These are phyloP conservation scores for Coprinellus micaceus DNA, from an alignment of 768 basidiomycete genomes.

Conservation along the genomic window DNA sequence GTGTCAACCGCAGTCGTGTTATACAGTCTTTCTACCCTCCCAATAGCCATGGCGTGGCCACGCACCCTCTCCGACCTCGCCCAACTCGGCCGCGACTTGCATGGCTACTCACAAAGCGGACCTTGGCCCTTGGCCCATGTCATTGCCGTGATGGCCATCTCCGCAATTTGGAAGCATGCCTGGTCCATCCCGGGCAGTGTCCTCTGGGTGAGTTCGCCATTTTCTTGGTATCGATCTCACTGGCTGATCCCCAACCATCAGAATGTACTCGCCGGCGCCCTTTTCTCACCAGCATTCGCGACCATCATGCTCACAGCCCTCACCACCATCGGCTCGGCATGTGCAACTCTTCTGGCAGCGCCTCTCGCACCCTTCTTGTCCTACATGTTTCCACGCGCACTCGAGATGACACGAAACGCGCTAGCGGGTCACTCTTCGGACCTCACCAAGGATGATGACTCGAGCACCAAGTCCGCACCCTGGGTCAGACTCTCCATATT, in stretches of 20 bases:
- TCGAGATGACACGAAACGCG: conserved; percentile 80
- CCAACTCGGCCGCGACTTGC: conserved; percentile 69
- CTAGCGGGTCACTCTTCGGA: conserved; percentile 61
- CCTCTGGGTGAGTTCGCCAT: conserved; percentile 61
- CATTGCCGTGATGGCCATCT: conserved; percentile 74
- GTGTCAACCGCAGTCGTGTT: conserved; percentile 67
- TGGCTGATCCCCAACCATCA: conserved; percentile 26
- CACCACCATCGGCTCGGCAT: conserved; percentile 83
- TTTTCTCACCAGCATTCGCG: conserved; percentile 80
- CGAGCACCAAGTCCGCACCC: conserved; percentile 38
- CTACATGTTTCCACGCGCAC: conserved; percentile 76
- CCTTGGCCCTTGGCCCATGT: conserved; percentile 67
- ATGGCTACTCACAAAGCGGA: conserved; percentile 74
- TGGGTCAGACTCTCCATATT: conserved; percentile 90
- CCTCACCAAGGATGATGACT: conserved; percentile 31
- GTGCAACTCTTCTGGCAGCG: conserved; percentile 73
- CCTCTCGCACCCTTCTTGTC: conserved; percentile 84
- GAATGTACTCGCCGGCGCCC: conserved; percentile 87
- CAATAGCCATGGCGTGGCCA: conserved; percentile 75
- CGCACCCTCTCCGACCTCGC: conserved; percentile 72
- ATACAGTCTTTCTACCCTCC: conserved; percentile 74
- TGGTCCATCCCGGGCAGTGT: conserved; percentile 97
- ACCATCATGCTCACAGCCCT: conserved; percentile 78
- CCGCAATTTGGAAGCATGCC: conserved; percentile 93
- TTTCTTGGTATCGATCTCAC: conserved; percentile 12